Base-by-base conservation (phyloP, 805 yeast species). In the Brettanomyces custersianus region DNA sequence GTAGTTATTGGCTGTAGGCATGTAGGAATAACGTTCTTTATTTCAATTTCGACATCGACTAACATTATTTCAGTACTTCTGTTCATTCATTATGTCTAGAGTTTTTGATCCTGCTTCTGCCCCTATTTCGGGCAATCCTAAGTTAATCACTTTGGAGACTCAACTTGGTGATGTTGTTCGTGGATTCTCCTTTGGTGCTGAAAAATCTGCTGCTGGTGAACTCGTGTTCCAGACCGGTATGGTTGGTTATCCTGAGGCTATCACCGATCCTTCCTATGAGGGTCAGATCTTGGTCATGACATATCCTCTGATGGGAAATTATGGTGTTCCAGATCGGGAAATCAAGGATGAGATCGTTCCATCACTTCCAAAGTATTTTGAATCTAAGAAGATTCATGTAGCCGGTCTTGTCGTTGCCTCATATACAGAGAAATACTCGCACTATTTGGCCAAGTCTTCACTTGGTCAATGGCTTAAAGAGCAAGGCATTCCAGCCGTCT, bases 151-250 rank as follows among this genome's bases (percentile, higher is more conserved):
- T 41, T 75, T 88, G 58, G 95, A 88, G 64, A 74, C 92, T 49
- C 81, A 82, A 51, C 87, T 84, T 59, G 96, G 96, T 48, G 62
- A 77, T 44, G 74, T 79, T 40, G 71, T 90, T 50, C 92, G 86
- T 64, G 98, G 98, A 65, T 86, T 82, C 67, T 90, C 97, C 16
- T 92, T 92, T 54, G 98, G 98, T 70, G 95, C 97, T 38, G 80
- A 80, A 43, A 75, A 70, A 41, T 60, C 95, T 19, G 76, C 78
- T 39, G 94, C 97, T 39, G 98, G 98, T 72, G 98, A 92, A 67
- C 76, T 94, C 52, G 98, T 92, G 42, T 92, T 92, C 77, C 97
- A 94, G 65, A 92, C 98, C 44, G 97, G 98, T 69, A 88, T 92
- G 96, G 97, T 92, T 49, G 98, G 98, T 43, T 92, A 92, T 61